These are phyloP conservation scores for Chaetomium sp. DNA, from an alignment of 2,329 filamentous ascomycete genomes.

Conservation along the genomic window DNA sequence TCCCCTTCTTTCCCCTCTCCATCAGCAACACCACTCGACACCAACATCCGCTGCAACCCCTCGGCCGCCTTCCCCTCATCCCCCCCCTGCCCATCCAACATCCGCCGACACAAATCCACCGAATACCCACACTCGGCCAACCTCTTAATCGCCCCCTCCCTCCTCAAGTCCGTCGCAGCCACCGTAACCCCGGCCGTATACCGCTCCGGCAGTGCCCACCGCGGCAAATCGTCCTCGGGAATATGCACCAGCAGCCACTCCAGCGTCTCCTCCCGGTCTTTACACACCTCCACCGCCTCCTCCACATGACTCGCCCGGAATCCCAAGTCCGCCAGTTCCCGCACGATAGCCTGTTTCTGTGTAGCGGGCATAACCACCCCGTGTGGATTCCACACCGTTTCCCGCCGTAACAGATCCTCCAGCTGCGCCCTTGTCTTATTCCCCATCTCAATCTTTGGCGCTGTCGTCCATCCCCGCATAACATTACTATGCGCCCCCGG, in stretches of 20 bases:
- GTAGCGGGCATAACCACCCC: constrained; percentile 55
- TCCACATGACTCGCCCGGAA: constrained; percentile 87
- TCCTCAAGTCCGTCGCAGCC: constrained; percentile 71
- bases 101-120: constrained; percentile 70
- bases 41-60: constrained; percentile 64
- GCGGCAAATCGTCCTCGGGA: constrained; percentile 90
- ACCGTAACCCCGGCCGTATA: constrained; percentile 88
- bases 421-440: constrained; percentile 70
- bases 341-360: constrained; percentile 55
- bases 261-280: constrained; percentile 83
- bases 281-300: constrained; percentile 81
- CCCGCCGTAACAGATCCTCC: constrained; percentile 69
- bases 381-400: constrained; percentile 83
- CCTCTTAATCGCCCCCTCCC: constrained; percentile 75
- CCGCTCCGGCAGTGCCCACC: constrained; percentile 84
- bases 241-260: constrained; percentile 97
- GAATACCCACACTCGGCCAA: constrained; percentile 81
- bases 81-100: constrained; percentile 61
- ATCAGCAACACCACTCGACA: constrained; percentile 43
- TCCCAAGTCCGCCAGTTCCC: constrained; percentile 69
- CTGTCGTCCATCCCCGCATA: constrained; percentile 73
- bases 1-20: no score
- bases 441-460: constrained; percentile 91
- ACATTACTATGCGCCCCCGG: constrained; percentile 34
- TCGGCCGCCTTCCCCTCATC: constrained; percentile 75